Evolutionary conservation across 2,329 filamentous ascomycete species (phyloP), one percentile per base, ranked within the genome.

Genomic region (Geoglossum cookeanum): DNA sequence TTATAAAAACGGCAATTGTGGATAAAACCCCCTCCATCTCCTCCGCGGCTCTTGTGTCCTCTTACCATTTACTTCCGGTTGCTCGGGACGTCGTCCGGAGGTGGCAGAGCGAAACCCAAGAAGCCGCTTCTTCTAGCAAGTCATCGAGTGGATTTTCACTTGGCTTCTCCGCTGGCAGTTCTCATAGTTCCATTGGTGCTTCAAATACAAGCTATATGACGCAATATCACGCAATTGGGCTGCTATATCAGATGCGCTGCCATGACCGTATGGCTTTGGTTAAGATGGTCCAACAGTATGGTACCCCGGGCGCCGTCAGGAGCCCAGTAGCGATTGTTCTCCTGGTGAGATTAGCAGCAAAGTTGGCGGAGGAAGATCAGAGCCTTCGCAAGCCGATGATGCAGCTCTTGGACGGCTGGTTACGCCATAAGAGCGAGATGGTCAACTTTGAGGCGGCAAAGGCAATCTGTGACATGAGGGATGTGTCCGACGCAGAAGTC

Each of bases 241-340:
- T 98, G 57, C 74, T 98, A 49, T 98, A 97, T 71, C 91, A 97
- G 73, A 97, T 97, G 88, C 85, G 92, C 66, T 85, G 85, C 65
- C 90, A 96, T 70, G 92, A 98, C 70, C 83, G 92, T 65, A 98
- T 98, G 92, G 90, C 92, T 27, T 74, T 98, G 64, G 91, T 97
- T 60, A 98, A 98, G 79, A 97, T 98, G 92, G 91, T 98, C n/a
- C 92, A 98, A 74, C 92, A 98, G 70, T 97, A 96, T 68, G 89
- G 89, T 56, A 84, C 84, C 56, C 81, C 89, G 15, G 92, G 92
- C 59, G 88, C 88, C 9, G 84, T 97, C 61, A 97, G 96, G 81
- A 96, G 87, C 71, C 89, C 92, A 22, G 87, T 91, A 59, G 92
- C 90, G 37, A 84, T 90, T 59, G 81, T 98, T 55, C 84, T 98